These are phyloP conservation scores for Iris pallida DNA, from an alignment of 116 monocot species.

Conservation along the genomic window DNA sequence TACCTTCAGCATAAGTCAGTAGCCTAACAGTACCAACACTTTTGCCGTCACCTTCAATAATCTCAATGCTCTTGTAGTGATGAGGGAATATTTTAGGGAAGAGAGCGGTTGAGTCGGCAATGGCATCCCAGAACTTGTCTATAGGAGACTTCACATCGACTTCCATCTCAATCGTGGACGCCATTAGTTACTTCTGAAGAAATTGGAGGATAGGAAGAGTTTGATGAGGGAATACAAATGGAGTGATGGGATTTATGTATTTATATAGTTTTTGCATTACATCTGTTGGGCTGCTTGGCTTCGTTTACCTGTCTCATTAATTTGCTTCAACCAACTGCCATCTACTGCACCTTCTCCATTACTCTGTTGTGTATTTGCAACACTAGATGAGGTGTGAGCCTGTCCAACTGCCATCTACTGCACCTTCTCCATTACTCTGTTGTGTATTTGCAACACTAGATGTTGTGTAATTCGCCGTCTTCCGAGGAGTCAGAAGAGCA, in stretches of 20 bases:
- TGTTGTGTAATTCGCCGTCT: no score
- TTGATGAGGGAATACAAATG: background rate
- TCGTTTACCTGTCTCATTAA: background rate
- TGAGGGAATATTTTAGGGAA: slow-evolving; percentile 67
- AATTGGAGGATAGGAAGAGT: background rate
- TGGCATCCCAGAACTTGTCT: slow-evolving; percentile 59
- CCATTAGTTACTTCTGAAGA: slow-evolving; percentile 15
- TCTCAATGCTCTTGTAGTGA: slow-evolving; percentile 59
- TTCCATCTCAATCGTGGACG: slow-evolving; percentile 39
- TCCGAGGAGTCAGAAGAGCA: no score
- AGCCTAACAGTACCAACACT: slow-evolving; percentile 45
- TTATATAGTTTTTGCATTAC: background rate
- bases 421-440: no score
- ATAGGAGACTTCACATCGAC: slow-evolving; percentile 44
- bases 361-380: no score
- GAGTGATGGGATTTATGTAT: background rate
- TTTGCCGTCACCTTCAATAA: slow-evolving; percentile 72
- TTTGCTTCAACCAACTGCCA: background rate
- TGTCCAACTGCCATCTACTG: no score
- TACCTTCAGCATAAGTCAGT: slow-evolving; percentile 44
- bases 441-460: no score
- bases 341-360: background rate
- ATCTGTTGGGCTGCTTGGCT: background rate
- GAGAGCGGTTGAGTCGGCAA: slow-evolving; percentile 30
- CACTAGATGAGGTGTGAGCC: no score